Evolutionary conservation across 177 flowering plant genomes (phyloP), one percentile per base, ranked within the genome.

Genomic region (Vitis hybrid): DNA sequence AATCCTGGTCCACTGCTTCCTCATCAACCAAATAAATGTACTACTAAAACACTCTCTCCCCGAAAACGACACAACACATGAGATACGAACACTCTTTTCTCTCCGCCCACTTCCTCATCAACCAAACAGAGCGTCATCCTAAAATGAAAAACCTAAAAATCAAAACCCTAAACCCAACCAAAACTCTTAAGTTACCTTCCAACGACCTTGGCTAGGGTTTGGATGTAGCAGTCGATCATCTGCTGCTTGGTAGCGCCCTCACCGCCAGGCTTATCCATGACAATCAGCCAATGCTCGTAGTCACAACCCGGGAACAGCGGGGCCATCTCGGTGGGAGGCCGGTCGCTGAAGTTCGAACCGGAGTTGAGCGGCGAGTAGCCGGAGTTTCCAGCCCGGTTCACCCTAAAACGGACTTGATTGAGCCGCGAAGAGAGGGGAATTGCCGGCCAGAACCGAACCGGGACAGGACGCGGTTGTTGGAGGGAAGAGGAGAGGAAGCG

Each of bases 231-330:
- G 75, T 92, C 93, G 54, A 91, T 91, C 93, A 94, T 94, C 85
- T 92, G 91, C 81, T 90, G 82, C 75, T 94, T 94, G 6, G 81
- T 84, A 4, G 97, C 95, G 1, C 88, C 89, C 65, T 91, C 98
- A 1, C 97, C 98, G 2, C 98, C 98, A 24, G 98, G 98, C 78
- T 92, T 91, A 71, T 94, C 97, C 90, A 92, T 94, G 24, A 94
- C 91, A 64, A 94, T 94, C 65, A 92, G 88, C 97, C 97, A 94
- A 75, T 90, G 98, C 82, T 91, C 83, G 77, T 91, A 91, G 69
- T 94, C 98, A 62, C 93, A 90, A 0, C 97, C 97, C 0, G 96
- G 96, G 73, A 91, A 90, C 48, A 91, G 82, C 18, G 96, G 98
- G 2, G 93, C 94, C 93, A 92, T 91, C 72, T 92, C 96, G 3